phyloP scores from a whole-genome alignment of 306 rosid species.

The Cyclanthera cordifolia region DNA sequence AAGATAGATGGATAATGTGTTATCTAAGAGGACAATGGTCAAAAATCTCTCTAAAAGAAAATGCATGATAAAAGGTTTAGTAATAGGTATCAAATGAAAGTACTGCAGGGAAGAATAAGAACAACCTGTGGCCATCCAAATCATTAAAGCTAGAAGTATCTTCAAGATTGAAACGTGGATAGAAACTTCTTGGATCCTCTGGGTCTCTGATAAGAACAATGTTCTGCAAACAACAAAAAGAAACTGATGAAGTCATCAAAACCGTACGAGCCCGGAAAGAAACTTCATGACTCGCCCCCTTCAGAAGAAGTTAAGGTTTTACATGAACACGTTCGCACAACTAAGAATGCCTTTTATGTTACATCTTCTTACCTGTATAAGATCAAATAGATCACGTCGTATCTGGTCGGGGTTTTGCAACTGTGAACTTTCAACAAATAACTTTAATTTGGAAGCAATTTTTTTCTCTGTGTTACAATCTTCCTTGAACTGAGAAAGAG shows the following conservation, averaged over 20 bases:
- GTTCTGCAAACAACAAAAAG: conserved; percentile 47
- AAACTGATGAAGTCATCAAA: background rate
- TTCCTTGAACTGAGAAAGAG: conserved; percentile 62
- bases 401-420: conserved; percentile 49
- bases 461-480: conserved; percentile 80
- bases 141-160: conserved; percentile 71
- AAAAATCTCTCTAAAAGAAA: background rate
- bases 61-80: background rate
- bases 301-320: background rate
- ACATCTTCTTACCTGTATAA: conserved; percentile 41
- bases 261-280: background rate
- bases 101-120: background rate
- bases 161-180: conserved; percentile 94
- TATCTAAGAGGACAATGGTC: background rate
- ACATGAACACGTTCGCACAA: background rate
- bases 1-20: background rate
- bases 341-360: background rate
- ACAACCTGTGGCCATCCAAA: conserved; percentile 80
- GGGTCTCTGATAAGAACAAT: conserved; percentile 75
- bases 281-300: no score
- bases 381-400: conserved; percentile 60
- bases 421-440: conserved; percentile 40
- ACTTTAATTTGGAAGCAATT: conserved; percentile 67
- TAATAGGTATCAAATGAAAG: background rate
- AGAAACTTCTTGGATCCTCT: conserved; percentile 66